Base-by-base conservation (phyloP, 208 protist genomes). In the Wallacemonas sp. region DNA sequence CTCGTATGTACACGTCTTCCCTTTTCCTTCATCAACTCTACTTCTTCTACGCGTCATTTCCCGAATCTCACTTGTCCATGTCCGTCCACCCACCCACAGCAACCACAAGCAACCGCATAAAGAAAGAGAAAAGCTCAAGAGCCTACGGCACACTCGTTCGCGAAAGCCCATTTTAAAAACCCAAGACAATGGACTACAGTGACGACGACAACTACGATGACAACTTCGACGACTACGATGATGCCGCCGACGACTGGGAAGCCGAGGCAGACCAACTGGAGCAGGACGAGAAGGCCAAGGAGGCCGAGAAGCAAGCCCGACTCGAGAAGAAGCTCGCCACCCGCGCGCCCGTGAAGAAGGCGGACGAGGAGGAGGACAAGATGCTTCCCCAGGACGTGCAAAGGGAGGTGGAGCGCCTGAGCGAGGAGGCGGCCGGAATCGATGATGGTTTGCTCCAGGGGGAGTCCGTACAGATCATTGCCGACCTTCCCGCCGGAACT, bases 181-280 rank as follows among this genome's bases (percentile, higher is more conserved):
- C 23, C 26, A 18, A 29, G 7, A 33, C 31, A 25, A 77, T 82
- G 72, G 65, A 82, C 36, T 72, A 81, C 64, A 65, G 83, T 71
- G 80, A 86, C 44, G 39, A 82, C 50, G 57, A 59, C 28, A 67
- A 80, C 29, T 66, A 77, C 55, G 70, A 85, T 39, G 67, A 83
- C 66, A 61, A 75, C 57, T 25, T 65, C 42, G 78, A 82, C 41
- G 80, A 90, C 61, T 89, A 81, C 70, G 79, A 92, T 50, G 91
- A 96, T 73, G 84, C 79, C 45, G 83, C 79, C 45, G 88, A 96
- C 66, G 88, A 96, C 55, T 96, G 88, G 88, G 86, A 96, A 70
- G 72, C 72, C 16, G 88, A 96, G 72, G 80, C 77, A 7, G 80
- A 65, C 3, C 74, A 80, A 57, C 72, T 84, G 45, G 90, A 93